Base-by-base conservation (phyloP, 352 stramenopile species). In the Phytophthora aleatoria region DNA sequence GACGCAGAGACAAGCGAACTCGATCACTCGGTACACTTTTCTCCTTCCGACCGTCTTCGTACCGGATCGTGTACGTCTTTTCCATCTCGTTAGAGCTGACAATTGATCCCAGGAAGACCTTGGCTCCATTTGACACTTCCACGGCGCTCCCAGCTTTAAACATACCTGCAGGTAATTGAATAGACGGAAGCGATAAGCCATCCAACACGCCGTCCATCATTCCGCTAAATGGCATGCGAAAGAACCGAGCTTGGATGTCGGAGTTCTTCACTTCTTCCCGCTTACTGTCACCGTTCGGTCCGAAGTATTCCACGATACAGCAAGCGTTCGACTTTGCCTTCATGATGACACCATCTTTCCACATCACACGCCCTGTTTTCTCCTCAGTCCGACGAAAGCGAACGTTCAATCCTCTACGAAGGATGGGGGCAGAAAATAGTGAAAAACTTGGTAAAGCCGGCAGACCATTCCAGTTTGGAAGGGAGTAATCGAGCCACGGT, bases 21-120 rank as follows among this genome's bases (percentile, higher is more conserved):
- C 76, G 76, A 20, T 87, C 78, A 6, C 69, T 69, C 1, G 65
- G 48, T 6, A 91, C 73, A 8, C 76, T 76, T 41, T 89, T 88
- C 43, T 87, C 78, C 55, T 87, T 88, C 11, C 71, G 74, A 2
- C 80, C 82, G 31, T 91, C 82, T 16, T 71, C 68, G 47, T 89
- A 91, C 10, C 69, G 11, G 24, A 91, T 78, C 2, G 76, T 75
- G 45, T 90, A 89, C 27, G 77, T 87, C 16, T 70, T 77, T 0
- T 78, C 74, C 1, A 67, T 45, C 38, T 88, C 78, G 36, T 81
- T 83, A 5, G 69, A 63, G 2, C 71, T 70, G 1, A 77, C 44
- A 8, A 89, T 52, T 3, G 80, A 74, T 9, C 76, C 82, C 3
- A 87, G 45, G 20, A 78, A 81, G 15, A 88, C 74, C 8, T 79